Evolutionary conservation across 306 rosid species (phyloP).

Genomic region (Vigna nakashimae): DNA sequence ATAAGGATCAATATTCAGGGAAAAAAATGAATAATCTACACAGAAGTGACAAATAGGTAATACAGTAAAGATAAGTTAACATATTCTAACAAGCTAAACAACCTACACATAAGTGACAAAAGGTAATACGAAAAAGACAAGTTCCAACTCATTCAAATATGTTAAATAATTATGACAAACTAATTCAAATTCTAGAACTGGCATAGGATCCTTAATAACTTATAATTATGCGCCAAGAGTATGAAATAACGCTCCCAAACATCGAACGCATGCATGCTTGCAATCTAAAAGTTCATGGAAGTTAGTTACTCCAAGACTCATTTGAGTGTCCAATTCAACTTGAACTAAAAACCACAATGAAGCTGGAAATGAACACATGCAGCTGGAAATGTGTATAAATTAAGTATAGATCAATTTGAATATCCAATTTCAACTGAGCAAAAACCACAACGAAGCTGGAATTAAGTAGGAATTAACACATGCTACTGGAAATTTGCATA

Average conservation of each 20-base stretch:
- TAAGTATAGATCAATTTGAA: not conserved
- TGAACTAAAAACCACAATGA: not conserved
- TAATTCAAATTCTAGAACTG: no score
- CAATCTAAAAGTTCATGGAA: not conserved
- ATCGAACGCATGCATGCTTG: not conserved
- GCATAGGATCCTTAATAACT: no score
- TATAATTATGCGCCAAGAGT: not conserved
- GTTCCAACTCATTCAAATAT: no score
- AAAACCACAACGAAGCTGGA: not conserved
- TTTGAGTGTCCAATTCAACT: not conserved
- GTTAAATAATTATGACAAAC: no score
- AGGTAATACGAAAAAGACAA: no score
- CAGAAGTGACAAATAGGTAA: no score
- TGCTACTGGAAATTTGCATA: not conserved
- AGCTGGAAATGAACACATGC: not conserved
- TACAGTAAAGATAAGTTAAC: no score
- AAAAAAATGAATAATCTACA: no score
- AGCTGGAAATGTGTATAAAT: not conserved
- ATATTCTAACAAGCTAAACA: no score
- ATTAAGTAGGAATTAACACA: not conserved
- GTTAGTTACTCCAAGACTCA: not conserved
- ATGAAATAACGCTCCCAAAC: not conserved
- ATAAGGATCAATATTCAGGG: no score
- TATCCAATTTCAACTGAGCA: not conserved
- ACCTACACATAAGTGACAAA: no score